Conservation (phyloP, 352 stramenopile species). For the Globisporangium orthogonon region DNA sequence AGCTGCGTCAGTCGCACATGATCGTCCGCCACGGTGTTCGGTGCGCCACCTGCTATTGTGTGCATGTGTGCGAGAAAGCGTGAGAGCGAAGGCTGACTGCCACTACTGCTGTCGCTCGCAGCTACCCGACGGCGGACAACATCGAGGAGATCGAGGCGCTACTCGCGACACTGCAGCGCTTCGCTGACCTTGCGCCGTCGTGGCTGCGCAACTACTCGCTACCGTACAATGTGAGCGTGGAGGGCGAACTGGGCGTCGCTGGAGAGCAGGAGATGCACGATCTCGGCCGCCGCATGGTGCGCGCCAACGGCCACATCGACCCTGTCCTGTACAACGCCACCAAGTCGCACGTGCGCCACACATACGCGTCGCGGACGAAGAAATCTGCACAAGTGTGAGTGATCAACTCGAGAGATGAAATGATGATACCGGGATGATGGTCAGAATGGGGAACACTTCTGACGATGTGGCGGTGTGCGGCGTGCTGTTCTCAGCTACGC, state of each 20-base stretch:
- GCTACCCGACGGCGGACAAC: conserved; percentile 48
- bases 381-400: conserved; percentile 50
- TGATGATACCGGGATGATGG: background rate
- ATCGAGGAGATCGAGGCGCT: conserved; percentile 44
- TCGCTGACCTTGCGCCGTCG: conserved; percentile 23
- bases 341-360: conserved; percentile 47
- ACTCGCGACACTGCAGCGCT: conserved; percentile 33
- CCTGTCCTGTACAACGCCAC: conserved; percentile 23
- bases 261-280: conserved; percentile 34
- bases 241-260: conserved; percentile 29
- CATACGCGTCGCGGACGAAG: conserved; percentile 40
- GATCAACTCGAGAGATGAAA: background rate
- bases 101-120: conserved; percentile 5
- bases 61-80: background rate
- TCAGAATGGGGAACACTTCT: background rate
- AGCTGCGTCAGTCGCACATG: conserved; percentile 56
- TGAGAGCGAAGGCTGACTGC: background rate
- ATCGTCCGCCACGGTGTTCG: conserved; percentile 57
- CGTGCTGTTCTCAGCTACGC: conserved; percentile 31
- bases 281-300: conserved; percentile 22
- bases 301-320: conserved; percentile 13
- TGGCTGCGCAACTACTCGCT: conserved; percentile 65
- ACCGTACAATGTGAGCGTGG: conserved; percentile 53
- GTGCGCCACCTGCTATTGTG: conserved; percentile 13
- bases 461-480: background rate